Evolutionary conservation across 306 rosid species (phyloP), one percentile per base, ranked within the genome.

Genomic region (Luffa acutangula): DNA sequence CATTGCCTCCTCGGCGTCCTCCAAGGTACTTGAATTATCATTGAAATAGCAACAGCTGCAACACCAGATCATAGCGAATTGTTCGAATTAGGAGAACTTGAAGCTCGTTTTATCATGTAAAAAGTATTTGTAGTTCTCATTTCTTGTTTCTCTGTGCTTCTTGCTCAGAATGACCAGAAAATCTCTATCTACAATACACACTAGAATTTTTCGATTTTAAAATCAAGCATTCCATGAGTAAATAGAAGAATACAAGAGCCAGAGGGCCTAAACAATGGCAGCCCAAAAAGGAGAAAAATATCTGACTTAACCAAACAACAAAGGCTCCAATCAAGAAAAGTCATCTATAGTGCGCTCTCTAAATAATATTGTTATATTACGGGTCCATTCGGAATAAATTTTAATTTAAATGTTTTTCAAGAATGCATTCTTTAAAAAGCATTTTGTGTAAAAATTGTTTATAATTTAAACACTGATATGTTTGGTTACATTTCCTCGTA

Each of bases 1-100:
- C 97, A 87, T 91, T 76, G 91, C 92, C 77, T 87, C 91, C 86
- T 95, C 98, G 49, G 97, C 98, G 11, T 92, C 92, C 88, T 91
- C 97, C 69, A 92, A 77, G 5, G 88, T 87, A 79, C 67, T 87
- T 17, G 93, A 85, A 62, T 82, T 87, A 71, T 90, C 82, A 80
- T 90, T 75, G 76, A 92, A 94, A 88, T 91, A 94, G 82, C 97
- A 91, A 63, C 84, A 90, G 81, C 98, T 95, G 90, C 85, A 85
- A 79, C 20, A 82, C 77, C 20, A 41, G 53, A 41, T 66, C 52
- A 18, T 67, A 39, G 31, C 8, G 5, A 39, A 7, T 8, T 41
- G 75, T 18, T n/a, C 5, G 6, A n/a, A 17, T 41, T n/a, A 39
- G 9, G 75, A 42, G 46, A 65, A 39, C 10, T 67, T 69, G 53